Evolutionary conservation across 2,329 filamentous ascomycete genomes (phyloP).

Genomic region (Aureobasidium uvarum): DNA sequence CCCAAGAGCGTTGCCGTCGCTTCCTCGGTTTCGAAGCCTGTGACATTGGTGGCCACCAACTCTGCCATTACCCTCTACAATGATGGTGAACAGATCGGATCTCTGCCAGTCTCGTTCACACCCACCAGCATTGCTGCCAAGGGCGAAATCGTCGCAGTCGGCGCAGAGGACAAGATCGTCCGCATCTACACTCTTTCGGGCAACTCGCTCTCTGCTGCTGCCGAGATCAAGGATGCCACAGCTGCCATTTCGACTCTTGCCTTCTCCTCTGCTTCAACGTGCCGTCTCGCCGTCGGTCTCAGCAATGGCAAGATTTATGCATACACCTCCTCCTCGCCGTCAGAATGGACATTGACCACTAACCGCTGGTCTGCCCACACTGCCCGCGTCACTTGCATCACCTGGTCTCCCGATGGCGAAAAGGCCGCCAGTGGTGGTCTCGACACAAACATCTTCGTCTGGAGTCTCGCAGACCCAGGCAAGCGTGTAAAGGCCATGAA

Average conservation of each 20-base stretch:
- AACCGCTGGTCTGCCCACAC: constrained; percentile 76
- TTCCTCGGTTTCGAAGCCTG: constrained; percentile 53
- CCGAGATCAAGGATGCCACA: constrained; percentile 65
- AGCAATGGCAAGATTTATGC: constrained; percentile 83
- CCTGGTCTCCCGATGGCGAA: constrained; percentile 75
- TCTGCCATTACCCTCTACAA: constrained; percentile 60
- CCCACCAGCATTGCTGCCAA: constrained; percentile 68
- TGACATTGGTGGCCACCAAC: constrained; percentile 53
- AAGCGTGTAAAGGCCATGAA: constrained; percentile 80
- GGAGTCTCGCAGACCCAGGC: constrained; percentile 81
- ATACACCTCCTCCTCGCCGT: constrained; percentile 54
- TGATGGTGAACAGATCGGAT: constrained; percentile 49
- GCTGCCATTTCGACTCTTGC: constrained; percentile 74
- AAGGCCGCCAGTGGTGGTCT: constrained; percentile 81
- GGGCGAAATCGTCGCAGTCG: constrained; percentile 69
- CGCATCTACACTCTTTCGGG: constrained; percentile 68
- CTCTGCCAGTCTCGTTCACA: constrained; percentile 57
- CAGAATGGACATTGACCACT: constrained; percentile 68
- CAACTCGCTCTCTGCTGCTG: constrained; percentile 47
- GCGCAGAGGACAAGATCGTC: constrained; percentile 69
- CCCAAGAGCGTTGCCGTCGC: constrained; percentile 70
- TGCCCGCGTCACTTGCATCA: constrained; percentile 63
- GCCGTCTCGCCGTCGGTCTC: constrained; percentile 75
- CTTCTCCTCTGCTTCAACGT: constrained; percentile 73
- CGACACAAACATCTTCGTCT: constrained; percentile 90